Conservation (phyloP, 2,329 filamentous ascomycete species). For the Cercospora janseana region DNA sequence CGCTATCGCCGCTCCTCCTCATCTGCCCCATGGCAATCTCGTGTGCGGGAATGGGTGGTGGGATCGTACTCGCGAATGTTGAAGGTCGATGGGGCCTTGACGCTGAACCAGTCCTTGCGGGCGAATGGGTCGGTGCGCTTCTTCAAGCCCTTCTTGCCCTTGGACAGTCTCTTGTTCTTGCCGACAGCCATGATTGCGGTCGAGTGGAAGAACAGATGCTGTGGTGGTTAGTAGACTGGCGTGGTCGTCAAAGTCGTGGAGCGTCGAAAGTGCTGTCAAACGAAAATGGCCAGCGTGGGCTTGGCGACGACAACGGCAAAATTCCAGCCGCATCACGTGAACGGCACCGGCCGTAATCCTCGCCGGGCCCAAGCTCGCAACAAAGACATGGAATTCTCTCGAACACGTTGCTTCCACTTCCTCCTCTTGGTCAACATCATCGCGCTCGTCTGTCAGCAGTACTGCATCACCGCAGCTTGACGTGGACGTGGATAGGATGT, state of each 20-base stretch:
- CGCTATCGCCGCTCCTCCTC: conserved; percentile 4
- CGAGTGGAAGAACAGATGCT: conserved; percentile 27
- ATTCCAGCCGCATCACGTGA: too few species aligned
- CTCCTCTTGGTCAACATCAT: not conserved
- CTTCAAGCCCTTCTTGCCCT: conserved; percentile 99
- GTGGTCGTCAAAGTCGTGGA: conserved; percentile 6
- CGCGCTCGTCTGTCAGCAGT: conserved; percentile 5
- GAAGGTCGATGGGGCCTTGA: conserved; percentile 98
- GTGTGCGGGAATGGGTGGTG: conserved; percentile 16
- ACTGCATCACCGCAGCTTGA: not conserved
- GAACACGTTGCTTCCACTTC: conserved; percentile 13
- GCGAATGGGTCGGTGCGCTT: conserved; percentile 99
- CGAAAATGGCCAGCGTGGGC: conserved; percentile 3
- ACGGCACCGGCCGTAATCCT: not conserved
- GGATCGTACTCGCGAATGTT: conserved; percentile 86
- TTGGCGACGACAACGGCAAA: conserved; percentile 2
- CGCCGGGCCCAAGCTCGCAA: not conserved
- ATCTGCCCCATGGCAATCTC: conserved; percentile 7
- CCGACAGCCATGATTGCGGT: conserved; percentile 66
- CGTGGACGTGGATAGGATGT: conserved; percentile 16
- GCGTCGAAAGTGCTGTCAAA: not conserved
- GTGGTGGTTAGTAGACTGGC: conserved; percentile 24
- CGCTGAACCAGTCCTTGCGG: conserved; percentile 96
- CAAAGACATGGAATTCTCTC: not conserved
- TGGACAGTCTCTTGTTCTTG: conserved; percentile 99